Conservation (phyloP, 2,329 filamentous ascomycete genomes). For the Grosmannia penicillata region DNA sequence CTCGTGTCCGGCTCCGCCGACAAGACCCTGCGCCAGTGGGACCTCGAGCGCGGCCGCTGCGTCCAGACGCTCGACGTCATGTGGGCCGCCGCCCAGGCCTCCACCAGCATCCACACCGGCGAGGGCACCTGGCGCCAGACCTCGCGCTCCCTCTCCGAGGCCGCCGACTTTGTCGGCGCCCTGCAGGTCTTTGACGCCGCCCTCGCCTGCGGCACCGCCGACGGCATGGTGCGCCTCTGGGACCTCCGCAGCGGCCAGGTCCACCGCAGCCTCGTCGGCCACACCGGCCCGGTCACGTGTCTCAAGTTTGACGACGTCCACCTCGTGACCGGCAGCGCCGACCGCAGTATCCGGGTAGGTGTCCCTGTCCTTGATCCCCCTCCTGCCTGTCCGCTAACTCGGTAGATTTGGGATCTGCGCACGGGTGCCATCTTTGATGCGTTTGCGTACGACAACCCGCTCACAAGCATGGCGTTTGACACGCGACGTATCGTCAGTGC, state of each 20-base stretch:
- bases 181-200: slow-evolving; percentile 94
- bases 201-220: slow-evolving; percentile 87
- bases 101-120: slow-evolving; percentile 44
- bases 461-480: slow-evolving; percentile 98
- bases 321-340: slow-evolving; percentile 80
- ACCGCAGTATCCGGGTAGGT: slow-evolving; percentile 86
- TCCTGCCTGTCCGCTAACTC: neutral
- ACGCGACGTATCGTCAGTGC: slow-evolving; percentile 75
- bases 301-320: slow-evolving; percentile 95
- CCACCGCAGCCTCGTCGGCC: slow-evolving; percentile 87
- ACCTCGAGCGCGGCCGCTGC: slow-evolving; percentile 90
- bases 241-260: slow-evolving; percentile 93
- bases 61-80: slow-evolving; percentile 95
- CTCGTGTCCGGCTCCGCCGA: slow-evolving; percentile 92
- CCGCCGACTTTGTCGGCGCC: slow-evolving; percentile 88
- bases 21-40: slow-evolving; percentile 96
- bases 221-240: slow-evolving; percentile 95
- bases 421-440: slow-evolving; percentile 92
- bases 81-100: slow-evolving; percentile 90
- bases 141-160: slow-evolving; percentile 53
- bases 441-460: slow-evolving; percentile 82
- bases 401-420: slow-evolving; percentile 92
- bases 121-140: slow-evolving; percentile 59
- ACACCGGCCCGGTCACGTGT: slow-evolving; percentile 87
- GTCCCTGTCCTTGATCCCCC: neutral